Base-by-base conservation (phyloP, 78 protist species). In the Protostelium mycophagum region DNA sequence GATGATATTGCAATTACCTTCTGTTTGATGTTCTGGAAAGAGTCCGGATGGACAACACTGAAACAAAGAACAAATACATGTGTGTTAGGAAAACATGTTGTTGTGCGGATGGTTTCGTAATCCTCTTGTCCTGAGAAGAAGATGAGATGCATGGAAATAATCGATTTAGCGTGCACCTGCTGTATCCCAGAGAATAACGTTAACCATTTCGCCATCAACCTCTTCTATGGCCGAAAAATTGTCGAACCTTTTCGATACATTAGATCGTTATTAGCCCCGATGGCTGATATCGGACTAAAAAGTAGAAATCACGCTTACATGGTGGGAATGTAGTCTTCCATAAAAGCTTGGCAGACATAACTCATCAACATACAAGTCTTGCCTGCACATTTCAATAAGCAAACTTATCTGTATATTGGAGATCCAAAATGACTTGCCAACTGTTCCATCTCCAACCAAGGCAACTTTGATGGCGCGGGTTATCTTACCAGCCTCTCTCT, bases 181-280 rank as follows among this genome's bases (percentile, higher is more conserved):
- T 31, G 28, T 51, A 38, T 90, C 37, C 96, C 96, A 93, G 28
- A 93, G 88, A 39, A 93, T 93, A 0, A 93, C 96, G 51, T 93
- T 93, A 1, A 93, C 92, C 16, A 93, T 86, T 37, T 93, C 91
- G 85, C 94, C 93, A 63, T 90, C 96, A 38, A 93, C 92, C 34
- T 93, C 91, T 29, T 93, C 96, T 34, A 93, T 93, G 28, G 96
- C 96, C 34, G 93, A 90, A 35, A 93, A 93, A 84, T 93, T 93
- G 37, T 93, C 96, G 83, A 91, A 93, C 84, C 88, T 34, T 9
- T 25, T 5, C 5, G 83, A 87, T 83, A 87, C 16, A 37, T 29
- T 29, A 35, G 29, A 29, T 29, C 29, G 29, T 29, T 29, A 83
- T 29, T 83, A 83, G 84, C 29, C 29, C 29, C 29, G 84, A 83